Conservation (phyloP, 306 rosid genomes). For the Vigna hirtella region DNA sequence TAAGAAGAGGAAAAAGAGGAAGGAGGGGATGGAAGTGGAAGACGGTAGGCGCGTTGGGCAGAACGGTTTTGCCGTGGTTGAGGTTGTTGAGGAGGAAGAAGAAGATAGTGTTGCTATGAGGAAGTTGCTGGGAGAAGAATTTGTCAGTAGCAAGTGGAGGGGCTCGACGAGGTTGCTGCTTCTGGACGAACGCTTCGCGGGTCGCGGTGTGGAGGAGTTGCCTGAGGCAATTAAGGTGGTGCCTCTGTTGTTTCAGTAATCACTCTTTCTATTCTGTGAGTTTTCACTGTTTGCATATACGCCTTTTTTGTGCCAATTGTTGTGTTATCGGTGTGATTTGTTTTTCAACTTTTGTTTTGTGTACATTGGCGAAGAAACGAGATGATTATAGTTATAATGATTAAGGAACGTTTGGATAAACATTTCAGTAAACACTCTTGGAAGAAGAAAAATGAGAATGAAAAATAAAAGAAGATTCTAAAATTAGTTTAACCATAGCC, state of each 20-base stretch:
- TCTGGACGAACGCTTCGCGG: constrained; percentile 69
- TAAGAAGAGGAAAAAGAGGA: constrained; percentile 34
- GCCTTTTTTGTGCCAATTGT: background rate
- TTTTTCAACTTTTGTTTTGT: background rate
- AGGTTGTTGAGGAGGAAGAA: constrained; percentile 75
- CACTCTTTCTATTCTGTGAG: constrained; percentile 47
- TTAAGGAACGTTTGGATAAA: background rate
- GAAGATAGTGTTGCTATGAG: constrained; percentile 55
- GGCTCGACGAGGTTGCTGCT: constrained; percentile 86
- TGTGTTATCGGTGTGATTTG: background rate
- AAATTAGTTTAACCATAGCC: too few species aligned
- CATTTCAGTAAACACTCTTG: background rate
- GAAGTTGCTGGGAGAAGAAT: constrained; percentile 73
- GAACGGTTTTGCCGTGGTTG: constrained; percentile 56
- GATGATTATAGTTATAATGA: background rate
- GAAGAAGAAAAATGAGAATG: background rate
- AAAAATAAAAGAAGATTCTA: too few species aligned
- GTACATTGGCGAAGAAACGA: constrained; percentile 5
- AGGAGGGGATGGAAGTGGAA: constrained; percentile 30
- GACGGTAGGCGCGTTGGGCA: constrained; percentile 47
- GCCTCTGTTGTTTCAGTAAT: constrained; percentile 49
- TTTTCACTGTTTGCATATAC: constrained; percentile 39
- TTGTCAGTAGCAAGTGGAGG: constrained; percentile 70
- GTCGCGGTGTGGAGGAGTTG: constrained; percentile 57
- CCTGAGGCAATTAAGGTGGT: constrained; percentile 97